A percentile compares a stretch with the other conserved stretches of the same genome.
Conservation (phyloP, 1,139 yeast genomes). For the Hemisphaericaspora xylofermentans region DNA sequence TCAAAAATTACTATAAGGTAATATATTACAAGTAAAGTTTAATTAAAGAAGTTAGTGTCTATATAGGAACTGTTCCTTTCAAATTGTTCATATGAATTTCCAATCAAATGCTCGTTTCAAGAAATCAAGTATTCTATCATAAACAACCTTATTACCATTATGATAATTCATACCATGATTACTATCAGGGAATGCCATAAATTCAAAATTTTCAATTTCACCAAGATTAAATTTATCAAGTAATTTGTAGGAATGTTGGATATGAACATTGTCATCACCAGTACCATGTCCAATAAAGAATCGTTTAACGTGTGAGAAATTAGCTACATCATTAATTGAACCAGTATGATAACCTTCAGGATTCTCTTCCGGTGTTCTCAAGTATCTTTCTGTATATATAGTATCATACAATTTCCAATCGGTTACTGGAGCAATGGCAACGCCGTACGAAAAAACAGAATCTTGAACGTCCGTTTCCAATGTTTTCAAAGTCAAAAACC, state of each 20-base stretch:
- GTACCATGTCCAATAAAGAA: constrained; percentile 76
- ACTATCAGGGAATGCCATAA: constrained; percentile 76
- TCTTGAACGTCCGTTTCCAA: constrained; percentile 62
- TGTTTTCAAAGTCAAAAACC: constrained; percentile 72
- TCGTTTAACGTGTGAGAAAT: constrained; percentile 51
- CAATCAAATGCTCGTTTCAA: constrained; percentile 16
- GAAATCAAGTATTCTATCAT: constrained; percentile 52
- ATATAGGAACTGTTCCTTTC: not conserved
- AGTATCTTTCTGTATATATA: constrained; percentile 74
- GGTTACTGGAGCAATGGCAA: constrained; percentile 81
- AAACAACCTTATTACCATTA: constrained; percentile 66
- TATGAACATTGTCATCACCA: constrained; percentile 82
- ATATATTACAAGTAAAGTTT: not conserved
- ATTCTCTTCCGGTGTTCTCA: constrained; percentile 68
- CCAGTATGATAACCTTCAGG: constrained; percentile 54
- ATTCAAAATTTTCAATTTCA: constrained; percentile 66
- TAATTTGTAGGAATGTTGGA: constrained; percentile 67
- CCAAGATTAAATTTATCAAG: constrained; percentile 60
- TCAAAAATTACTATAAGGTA: too few species aligned
- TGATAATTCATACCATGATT: constrained; percentile 72
- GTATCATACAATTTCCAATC: constrained; percentile 76
- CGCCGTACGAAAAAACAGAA: constrained; percentile 62
- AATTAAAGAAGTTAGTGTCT: not conserved
- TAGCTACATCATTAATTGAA: constrained; percentile 50
- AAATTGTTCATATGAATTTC: constrained; percentile 9